phyloP scores from a whole-genome alignment of 306 rosid genomes.

The Arachis hypogaea region DNA sequence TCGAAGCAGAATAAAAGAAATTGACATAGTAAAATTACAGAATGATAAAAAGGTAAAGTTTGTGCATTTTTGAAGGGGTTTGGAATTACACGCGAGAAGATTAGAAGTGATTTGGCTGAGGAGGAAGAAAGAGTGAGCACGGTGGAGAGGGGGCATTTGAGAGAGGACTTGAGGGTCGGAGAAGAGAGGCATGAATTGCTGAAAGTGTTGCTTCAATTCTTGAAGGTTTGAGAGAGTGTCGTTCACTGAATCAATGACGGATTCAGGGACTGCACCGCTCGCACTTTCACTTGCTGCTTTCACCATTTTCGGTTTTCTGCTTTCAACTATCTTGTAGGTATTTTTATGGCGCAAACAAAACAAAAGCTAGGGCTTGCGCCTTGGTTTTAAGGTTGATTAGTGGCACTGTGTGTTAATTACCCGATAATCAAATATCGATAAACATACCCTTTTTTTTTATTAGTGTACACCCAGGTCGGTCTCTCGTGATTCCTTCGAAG shows the following conservation, averaged over 20 bases:
- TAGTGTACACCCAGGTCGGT: no score
- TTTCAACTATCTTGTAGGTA: no score
- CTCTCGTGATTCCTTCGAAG: no score
- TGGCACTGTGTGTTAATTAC: no score
- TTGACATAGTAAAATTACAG: background rate
- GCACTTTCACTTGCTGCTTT: constrained; percentile 51
- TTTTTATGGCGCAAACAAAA: no score
- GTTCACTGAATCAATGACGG: constrained; percentile 65
- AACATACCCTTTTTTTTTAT: no score
- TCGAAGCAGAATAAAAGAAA: background rate
- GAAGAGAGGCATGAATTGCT: constrained; percentile 54
- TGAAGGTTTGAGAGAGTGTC: constrained; percentile 56
- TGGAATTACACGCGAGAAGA: constrained; percentile 60
- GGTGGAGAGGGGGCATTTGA: constrained; percentile 76
- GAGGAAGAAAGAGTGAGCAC: constrained; percentile 75
- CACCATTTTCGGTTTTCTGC: constrained; percentile 39
- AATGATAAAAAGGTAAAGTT: background rate
- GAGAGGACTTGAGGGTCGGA: constrained; percentile 66
- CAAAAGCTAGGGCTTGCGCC: background rate
- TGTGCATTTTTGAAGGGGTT: background rate
- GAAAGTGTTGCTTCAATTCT: constrained; percentile 52
- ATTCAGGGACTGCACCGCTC: constrained; percentile 58
- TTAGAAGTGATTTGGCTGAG: constrained; percentile 70
- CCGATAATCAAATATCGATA: no score
- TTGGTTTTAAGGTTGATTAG: no score